Evolutionary conservation across 768 basidiomycete species (phyloP), one percentile per base, ranked within the genome.

Genomic region (Kwoniella dendrophila): DNA sequence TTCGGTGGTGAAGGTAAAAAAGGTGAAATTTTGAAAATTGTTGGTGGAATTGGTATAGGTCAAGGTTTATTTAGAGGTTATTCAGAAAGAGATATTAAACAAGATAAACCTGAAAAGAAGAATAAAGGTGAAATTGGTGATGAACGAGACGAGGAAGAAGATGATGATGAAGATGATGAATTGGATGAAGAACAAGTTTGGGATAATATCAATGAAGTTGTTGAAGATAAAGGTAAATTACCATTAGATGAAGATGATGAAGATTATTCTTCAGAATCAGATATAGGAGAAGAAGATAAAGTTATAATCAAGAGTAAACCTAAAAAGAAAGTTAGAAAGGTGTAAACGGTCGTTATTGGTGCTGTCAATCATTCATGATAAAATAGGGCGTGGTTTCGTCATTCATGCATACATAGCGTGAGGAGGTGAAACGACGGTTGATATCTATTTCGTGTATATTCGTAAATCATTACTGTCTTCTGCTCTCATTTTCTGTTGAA

Each of bases 11-110:
- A 70, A 63, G 52, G 67, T 59, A 55, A 67, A 55, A 74, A 72
- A 49, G 70, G 63, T 7, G 62, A 44, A 11, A 66, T 70, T 40
- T 56, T 64, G 22, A 53, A 61, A 2, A 60, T 66, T 57, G 67
- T 67, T 0, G 70, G 73, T 14, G 73, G 70, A 4, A 67, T 69
- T 2, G 71, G 73, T 4, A 49, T 74, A 6, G 68, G 70, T 2
- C 55, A 64, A 7, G 62, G 62, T 41, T 30, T 74, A 6, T 72
- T 49, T 32, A 65, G 68, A 49, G 70, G 73, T 16, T 68, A 58
- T 34, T 57, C 59, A 12, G 36, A 56, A 26, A 51, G 54, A 30
- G 52, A 62, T 43, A 41, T 59, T 14, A n/a, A 22, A 36, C 33
- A 26, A 10, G 45, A 33, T n/a, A 51, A 48, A 24, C 14, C 22